Base-by-base conservation (phyloP, 164 flowering plant species). In the Malania oleifera region DNA sequence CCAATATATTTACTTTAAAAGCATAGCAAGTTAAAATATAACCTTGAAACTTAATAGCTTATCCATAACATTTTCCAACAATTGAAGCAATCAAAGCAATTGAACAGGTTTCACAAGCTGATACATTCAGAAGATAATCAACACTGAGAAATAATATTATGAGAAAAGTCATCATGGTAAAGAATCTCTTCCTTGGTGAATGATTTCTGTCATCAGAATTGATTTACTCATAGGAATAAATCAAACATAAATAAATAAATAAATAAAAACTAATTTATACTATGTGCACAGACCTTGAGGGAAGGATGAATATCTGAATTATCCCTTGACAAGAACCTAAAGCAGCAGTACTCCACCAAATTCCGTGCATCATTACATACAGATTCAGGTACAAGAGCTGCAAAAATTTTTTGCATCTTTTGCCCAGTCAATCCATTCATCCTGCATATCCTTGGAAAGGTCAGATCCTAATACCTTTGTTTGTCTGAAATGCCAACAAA, bases 301-400 rank as follows among this genome's bases (percentile, higher is more conserved):
- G 74, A 75, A 54, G 92, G 89, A 85, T 93, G 99, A 71, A 93
- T 52, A 49, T 78, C 76, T 54, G 96, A 81, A 76, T 48, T 76
- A 70, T 90, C 91, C 70, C 86, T 83, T 19, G 97, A 83, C 84
- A 93, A 83, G 78, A 83, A 93, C 73, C 97, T 84, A 77, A 93
- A 93, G 81, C 95, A 93, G 75, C 98, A 89, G 70, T 89, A 93
- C 74, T 93, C 98, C 67, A 87, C 85, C 65, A 87, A 73, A 71
- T 73, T 76, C 31, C 95, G 90, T 23, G 89, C 84, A 73, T 90
- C 78, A 52, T 59, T 65, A 51, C 67, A 60, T 1, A 81, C 70
- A 58, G 85, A 53, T 71, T 76, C 80, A 55, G 91, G 74, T 66
- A 86, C 90, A 56, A 87, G 92, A 7, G 92, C 81, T 81, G 75